phyloP scores from a whole-genome alignment of 2,329 filamentous ascomycete species.

The Meredithiella fracta region DNA sequence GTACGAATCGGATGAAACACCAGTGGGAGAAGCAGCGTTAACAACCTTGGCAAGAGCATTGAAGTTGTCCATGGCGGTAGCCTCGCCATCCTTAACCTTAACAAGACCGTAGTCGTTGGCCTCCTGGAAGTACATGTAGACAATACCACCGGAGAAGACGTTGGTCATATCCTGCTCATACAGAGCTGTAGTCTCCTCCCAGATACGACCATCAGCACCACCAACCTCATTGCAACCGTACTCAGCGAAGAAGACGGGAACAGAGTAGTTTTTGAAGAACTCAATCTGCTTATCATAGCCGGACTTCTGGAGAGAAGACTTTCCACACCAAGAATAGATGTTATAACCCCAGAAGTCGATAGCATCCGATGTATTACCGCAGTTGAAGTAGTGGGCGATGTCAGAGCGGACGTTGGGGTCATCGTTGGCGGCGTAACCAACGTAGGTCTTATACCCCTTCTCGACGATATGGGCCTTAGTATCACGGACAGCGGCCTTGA shows the following conservation, averaged over 20 bases:
- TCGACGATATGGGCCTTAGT: constrained; percentile 83
- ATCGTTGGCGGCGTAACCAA: constrained; percentile 94
- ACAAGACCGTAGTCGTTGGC: constrained; percentile 76
- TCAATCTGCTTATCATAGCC: constrained; percentile 69
- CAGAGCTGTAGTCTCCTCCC: constrained; percentile 70
- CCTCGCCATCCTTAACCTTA: constrained; percentile 38
- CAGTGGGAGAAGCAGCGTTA: constrained; percentile 46
- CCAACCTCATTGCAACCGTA: constrained; percentile 74
- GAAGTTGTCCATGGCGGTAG: constrained; percentile 59
- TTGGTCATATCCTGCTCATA: constrained; percentile 66
- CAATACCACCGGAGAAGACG: constrained; percentile 90
- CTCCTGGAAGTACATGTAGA: constrained; percentile 98
- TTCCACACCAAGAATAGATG: constrained; percentile 97
- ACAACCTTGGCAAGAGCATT: constrained; percentile 54
- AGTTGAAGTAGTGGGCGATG: constrained; percentile 90
- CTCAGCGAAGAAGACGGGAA: constrained; percentile 96
- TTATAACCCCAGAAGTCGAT: constrained; percentile 99
- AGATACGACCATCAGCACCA: constrained; percentile 51
- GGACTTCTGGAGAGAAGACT: constrained; percentile 59
- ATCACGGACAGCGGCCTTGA: constrained; percentile 95
- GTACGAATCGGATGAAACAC: constrained; percentile 52
- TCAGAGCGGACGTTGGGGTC: constrained; percentile 66
- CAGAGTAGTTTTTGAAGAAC: constrained; percentile 77
- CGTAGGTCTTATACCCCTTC: constrained; percentile 68
- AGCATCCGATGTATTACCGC: constrained; percentile 45